Evolutionary conservation across 257 asterid species (phyloP), one percentile per base, ranked within the genome.

Genomic region (Anisodus acutangulus): DNA sequence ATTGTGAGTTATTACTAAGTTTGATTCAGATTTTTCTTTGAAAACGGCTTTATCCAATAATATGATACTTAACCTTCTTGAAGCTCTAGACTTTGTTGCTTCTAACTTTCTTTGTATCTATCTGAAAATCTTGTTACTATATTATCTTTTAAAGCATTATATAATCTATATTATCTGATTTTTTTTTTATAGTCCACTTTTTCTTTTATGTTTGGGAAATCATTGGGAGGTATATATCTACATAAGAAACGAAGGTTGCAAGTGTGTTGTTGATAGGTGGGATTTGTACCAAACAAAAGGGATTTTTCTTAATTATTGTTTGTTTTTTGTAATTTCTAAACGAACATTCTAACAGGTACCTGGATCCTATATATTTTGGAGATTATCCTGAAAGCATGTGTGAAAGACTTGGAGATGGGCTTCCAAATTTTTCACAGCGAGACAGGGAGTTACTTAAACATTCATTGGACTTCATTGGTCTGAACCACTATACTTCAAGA

Each of bases 321-420:
- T 26, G 53, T 35, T 8, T 84, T 41, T 8, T 84, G 49, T 70
- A 31, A 49, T 84, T 3, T 39, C 45, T 7, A 6, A 39, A 35
- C 17, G 3, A 43, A 47, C 81, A 53, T 80, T 45, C 19, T 82
- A 78, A 78, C 69, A 91, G 94, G 94, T 90, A 63, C 86, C 83
- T 91, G 87, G 94, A 90, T 87, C 93, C 92, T 43, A 90, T 91
- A 86, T 86, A 51, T 74, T 85, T 43, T 54, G 90, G 93, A 47
- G 91, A 90, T 83, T 90, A 91, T 87, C 94, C 93, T 39, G 88
- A 87, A 86, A 80, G 89, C 81, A 91, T 91, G 93, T 89, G 84
- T 0, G 85, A 86, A 83, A 88, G 83, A 72, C 93, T 90, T 82
- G 87, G 91, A 83, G 93, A 87, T 58, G 43, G 51, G 86, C 90